These are phyloP conservation scores for Hypoxylon lienhwacheense DNA, from an alignment of 495 filamentous ascomycete genomes.

Conservation along the genomic window DNA sequence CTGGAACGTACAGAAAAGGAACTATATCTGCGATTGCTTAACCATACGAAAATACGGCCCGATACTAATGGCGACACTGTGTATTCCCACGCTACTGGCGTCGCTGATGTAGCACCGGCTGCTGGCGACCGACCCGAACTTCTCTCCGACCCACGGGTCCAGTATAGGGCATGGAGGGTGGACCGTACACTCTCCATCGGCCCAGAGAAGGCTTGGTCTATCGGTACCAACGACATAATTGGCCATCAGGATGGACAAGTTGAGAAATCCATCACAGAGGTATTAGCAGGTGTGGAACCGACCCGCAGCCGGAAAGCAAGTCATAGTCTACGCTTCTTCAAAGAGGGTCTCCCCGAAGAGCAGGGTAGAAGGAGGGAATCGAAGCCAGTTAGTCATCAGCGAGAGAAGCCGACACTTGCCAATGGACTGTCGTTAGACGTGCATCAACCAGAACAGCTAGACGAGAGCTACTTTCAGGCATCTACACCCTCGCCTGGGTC, in stretches of 20 bases:
- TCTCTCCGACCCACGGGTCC: conserved; percentile 40
- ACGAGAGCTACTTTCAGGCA: conserved; percentile 13
- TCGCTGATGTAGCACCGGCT: conserved; percentile 14
- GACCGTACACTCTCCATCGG: conserved; percentile 47
- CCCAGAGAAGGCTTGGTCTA: conserved; percentile 60
- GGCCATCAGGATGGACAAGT: conserved; percentile 57
- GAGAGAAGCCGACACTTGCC: conserved; percentile 39
- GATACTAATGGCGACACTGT: conserved; percentile 44
- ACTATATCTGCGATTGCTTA: conserved; percentile 34
- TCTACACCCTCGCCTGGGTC: conserved; percentile 21
- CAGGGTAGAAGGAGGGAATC: conserved; percentile 50
- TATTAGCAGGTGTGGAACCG: conserved; percentile 71
- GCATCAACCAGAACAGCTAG: conserved; percentile 10
- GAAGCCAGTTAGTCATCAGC: conserved; percentile 30
- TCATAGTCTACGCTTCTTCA: conserved; percentile 89
- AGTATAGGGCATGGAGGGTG: conserved; percentile 48
- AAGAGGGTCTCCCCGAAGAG: conserved; percentile 73
- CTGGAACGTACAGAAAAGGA: conserved; percentile 51
- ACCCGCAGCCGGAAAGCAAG: conserved; percentile 92
- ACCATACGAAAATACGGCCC: conserved; percentile 18
- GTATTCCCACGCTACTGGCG: conserved; percentile 21
- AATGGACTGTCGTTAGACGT: conserved; percentile 24
- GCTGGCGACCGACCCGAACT: conserved; percentile 19
- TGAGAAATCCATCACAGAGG: conserved; percentile 83
- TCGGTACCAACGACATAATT: conserved; percentile 48